Conservation (phyloP, 257 asterid species). For the Rehmannia glutinosa region DNA sequence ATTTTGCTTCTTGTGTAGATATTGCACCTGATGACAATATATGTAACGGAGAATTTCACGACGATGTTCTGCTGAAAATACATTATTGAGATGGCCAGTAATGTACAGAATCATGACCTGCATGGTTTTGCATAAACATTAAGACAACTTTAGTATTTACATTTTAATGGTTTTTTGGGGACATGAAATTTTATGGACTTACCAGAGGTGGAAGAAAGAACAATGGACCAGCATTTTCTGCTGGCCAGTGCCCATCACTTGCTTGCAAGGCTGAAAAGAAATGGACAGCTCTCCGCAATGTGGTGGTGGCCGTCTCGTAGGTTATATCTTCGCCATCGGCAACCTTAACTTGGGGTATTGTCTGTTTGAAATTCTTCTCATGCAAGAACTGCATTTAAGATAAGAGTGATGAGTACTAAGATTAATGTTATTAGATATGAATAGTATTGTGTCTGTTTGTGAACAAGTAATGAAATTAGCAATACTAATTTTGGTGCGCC, state of each 20-base stretch:
- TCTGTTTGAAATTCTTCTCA: constrained; percentile 69
- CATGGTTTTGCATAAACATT: background rate
- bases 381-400: constrained; percentile 47
- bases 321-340: constrained; percentile 68
- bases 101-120: constrained; percentile 67
- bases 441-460: no score
- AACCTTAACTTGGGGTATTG: constrained; percentile 59
- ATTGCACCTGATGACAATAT: constrained; percentile 61
- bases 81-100: constrained; percentile 57
- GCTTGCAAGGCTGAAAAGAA: constrained; percentile 87
- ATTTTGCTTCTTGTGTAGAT: background rate
- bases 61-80: constrained; percentile 55
- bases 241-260: constrained; percentile 88
- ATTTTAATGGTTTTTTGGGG: background rate
- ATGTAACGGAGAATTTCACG: constrained; percentile 72
- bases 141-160: background rate
- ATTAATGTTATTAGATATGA: background rate
- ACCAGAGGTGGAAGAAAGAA: constrained; percentile 88
- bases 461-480: no score
- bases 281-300: constrained; percentile 55
- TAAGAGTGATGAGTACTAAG: background rate
- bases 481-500: no score
- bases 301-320: constrained; percentile 47
- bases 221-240: constrained; percentile 79
- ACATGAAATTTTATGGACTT: background rate